Evolutionary conservation across 179 eudicot species (phyloP), one percentile per base, ranked within the genome.

Genomic region (Drosera spatulata): DNA sequence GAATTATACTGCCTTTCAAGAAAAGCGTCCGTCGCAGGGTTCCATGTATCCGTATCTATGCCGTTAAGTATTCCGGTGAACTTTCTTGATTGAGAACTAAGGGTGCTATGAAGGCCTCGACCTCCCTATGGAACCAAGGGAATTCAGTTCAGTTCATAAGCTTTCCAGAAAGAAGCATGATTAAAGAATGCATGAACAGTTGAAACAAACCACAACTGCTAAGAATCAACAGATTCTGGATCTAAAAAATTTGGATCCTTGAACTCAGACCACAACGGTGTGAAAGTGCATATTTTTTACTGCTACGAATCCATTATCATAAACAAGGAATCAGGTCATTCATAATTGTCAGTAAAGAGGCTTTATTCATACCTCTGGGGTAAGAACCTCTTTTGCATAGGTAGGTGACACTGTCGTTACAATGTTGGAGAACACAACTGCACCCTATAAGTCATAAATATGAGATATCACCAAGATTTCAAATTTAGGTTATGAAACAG

Each of bases 371-470:
- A 93, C 99, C 97, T 93, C 82, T 56, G 88, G 68, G 42, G 80
- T 81, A 54, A 76, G 84, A 61, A 82, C 99, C 80, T 93, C 97
- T 63, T 84, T 88, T 12, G 94, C 93, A 71, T 93, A 93, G 62
- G 97, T 79, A 56, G 96, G 97, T 73, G 99, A 93, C 56, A 93
- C 97, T 56, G 99, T 89, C 59, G 99, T 89, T 56, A 93, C 97
- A 64, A 89, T 93, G 79, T 93, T 93, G 58, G 99, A 93, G 77
- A 79, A 93, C 67, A 93, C 99, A 68, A 93, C 70, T 65, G 94
- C 99, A 71, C 99, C 97, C 99, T 89, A 61, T 46, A 69, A 78
- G 40, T 72, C 47, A 58, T 22, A 39, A 38, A 54, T n/a, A 49
- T 39, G 43, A 13, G 2, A 63, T 62, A 37, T 41, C 33, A 64